Conservation (phyloP, 768 basidiomycete species). For the Tulasnella sp. region DNA sequence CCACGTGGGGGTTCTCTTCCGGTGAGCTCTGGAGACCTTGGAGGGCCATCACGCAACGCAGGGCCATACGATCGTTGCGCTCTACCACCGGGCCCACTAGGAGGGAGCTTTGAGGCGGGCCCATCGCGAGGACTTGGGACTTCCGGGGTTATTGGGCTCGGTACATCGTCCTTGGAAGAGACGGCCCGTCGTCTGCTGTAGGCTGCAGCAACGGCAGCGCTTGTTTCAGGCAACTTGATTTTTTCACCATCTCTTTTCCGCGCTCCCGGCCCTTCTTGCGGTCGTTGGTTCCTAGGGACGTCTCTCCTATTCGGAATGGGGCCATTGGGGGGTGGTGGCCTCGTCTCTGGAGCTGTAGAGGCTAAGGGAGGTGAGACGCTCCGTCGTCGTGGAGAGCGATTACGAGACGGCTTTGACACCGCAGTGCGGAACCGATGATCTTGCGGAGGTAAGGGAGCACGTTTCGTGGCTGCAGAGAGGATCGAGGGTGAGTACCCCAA, state of each 20-base stretch:
- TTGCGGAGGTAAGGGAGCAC: constrained; percentile 5
- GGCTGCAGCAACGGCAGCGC: constrained; percentile 5
- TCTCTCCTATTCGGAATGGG: not conserved
- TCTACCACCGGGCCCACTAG: constrained; percentile 15
- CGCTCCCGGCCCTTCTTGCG: not conserved
- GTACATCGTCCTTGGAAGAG: not conserved
- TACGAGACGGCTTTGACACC: not conserved
- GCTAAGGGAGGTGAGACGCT: not conserved
- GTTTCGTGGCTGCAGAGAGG: not conserved
- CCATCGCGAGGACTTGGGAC: not conserved
- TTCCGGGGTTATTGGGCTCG: not conserved
- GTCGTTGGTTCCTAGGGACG: not conserved
- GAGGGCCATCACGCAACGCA: not conserved
- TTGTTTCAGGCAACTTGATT: not conserved
- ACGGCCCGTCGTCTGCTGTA: not conserved
- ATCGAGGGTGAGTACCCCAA: not conserved
- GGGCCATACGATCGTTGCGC: not conserved
- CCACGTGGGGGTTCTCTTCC: too few relatives aligned
- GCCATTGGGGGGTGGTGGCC: not conserved
- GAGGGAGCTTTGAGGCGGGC: constrained; percentile 1
- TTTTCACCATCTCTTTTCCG: not conserved
- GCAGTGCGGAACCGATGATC: constrained; percentile 7
- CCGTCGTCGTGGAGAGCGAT: not conserved
- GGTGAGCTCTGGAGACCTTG: not conserved
- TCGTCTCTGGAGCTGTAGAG: not conserved